phyloP scores from a whole-genome alignment of 768 basidiomycete species.

The Amanita exitialis region DNA sequence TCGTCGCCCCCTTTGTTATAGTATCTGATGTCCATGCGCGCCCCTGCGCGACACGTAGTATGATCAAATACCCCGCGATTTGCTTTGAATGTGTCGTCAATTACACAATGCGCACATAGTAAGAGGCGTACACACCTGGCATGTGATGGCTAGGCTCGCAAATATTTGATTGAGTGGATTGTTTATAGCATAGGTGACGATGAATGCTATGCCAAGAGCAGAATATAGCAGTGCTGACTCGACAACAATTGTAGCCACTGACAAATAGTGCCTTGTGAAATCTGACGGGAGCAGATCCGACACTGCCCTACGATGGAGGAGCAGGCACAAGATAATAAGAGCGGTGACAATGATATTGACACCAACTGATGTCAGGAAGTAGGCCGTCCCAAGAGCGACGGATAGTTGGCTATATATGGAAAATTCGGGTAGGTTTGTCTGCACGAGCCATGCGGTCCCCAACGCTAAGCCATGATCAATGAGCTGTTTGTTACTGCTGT shows the following conservation, averaged over 20 bases:
- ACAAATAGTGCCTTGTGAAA: slow-evolving; percentile 20
- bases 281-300: slow-evolving; percentile 17
- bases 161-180: slow-evolving; percentile 23
- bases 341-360: slow-evolving; percentile 22
- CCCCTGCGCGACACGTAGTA: slow-evolving; percentile 34
- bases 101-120: slow-evolving; percentile 6
- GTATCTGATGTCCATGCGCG: slow-evolving; percentile 29
- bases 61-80: slow-evolving; percentile 37
- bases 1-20: slow-evolving; percentile 2
- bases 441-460: slow-evolving; percentile 23
- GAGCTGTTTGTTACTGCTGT: neutral
- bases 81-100: slow-evolving; percentile 23
- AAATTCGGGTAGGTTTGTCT: slow-evolving; percentile 20
- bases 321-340: slow-evolving; percentile 20
- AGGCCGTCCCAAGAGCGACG: slow-evolving; percentile 18
- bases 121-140: slow-evolving; percentile 15
- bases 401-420: slow-evolving; percentile 19
- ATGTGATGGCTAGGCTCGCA: slow-evolving; percentile 15
- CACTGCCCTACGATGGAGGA: slow-evolving; percentile 18
- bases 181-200: slow-evolving; percentile 20
- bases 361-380: slow-evolving; percentile 21
- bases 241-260: slow-evolving; percentile 21
- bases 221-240: slow-evolving; percentile 28
- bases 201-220: slow-evolving; percentile 19
- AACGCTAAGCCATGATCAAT: slow-evolving; percentile 13